Conservation (phyloP, 768 basidiomycete species). For the Hericium rajendrae region DNA sequence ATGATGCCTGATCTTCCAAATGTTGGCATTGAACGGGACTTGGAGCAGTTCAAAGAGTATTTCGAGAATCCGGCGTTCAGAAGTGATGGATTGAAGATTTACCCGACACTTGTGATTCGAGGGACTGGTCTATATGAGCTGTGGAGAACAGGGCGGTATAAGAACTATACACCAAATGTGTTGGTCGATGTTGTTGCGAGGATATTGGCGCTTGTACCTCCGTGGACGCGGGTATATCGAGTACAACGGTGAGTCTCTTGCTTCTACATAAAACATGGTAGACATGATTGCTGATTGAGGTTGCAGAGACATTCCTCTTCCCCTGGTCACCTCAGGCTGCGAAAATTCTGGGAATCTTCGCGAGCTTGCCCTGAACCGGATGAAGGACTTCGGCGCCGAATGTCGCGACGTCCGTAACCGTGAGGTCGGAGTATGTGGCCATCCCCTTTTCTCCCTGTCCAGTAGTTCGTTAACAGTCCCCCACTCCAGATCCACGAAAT, state of each 20-base stretch:
- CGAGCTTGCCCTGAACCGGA: slow-evolving; percentile 89
- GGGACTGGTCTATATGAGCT: slow-evolving; percentile 94
- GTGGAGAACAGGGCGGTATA: slow-evolving; percentile 95
- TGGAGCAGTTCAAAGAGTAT: slow-evolving; percentile 98
- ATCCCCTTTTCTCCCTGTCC: not conserved
- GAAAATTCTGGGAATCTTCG: slow-evolving; percentile 97
- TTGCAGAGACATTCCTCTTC: slow-evolving; percentile 88
- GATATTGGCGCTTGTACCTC: slow-evolving; percentile 92
- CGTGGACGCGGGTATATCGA: slow-evolving; percentile 97
- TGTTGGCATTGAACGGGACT: slow-evolving; percentile 92
- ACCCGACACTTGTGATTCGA: slow-evolving; percentile 95
- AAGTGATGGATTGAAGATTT: slow-evolving; percentile 95
- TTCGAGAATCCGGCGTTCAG: slow-evolving; percentile 98
- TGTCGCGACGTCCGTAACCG: slow-evolving; percentile 96
- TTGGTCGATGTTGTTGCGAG: slow-evolving; percentile 95
- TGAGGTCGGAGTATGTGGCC: slow-evolving; percentile 81
- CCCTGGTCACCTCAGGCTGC: slow-evolving; percentile 92
- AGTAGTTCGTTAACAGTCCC: slow-evolving; percentile 4
- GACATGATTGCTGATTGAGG: too few species aligned
- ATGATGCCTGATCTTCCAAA: slow-evolving; percentile 99
- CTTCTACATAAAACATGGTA: too few species aligned
- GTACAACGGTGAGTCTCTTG: slow-evolving; percentile 79
- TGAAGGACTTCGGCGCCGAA: slow-evolving; percentile 98
- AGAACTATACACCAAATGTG: slow-evolving; percentile 99
- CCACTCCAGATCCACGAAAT: slow-evolving; percentile 84